These are phyloP conservation scores for Stevia rebaudiana DNA, from an alignment of 140 eudicot species.

Conservation along the genomic window DNA sequence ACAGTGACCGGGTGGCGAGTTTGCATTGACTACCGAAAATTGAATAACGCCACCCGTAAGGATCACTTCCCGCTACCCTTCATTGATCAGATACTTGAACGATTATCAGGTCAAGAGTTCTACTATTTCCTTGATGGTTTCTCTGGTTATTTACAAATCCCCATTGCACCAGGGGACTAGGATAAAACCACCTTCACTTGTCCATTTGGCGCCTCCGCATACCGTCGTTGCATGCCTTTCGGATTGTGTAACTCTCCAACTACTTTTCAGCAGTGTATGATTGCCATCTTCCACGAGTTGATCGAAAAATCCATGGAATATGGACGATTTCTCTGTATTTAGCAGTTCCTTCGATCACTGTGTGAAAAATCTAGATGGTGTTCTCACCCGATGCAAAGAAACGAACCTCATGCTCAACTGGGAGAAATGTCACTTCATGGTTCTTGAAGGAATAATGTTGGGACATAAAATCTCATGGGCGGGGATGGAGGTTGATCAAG, in stretches of 20 bases:
- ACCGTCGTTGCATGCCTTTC: background rate
- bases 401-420: background rate
- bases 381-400: background rate
- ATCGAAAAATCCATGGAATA: background rate
- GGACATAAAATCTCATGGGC: background rate
- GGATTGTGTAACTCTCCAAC: background rate
- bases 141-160: background rate
- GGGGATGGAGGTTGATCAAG: background rate
- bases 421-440: background rate
- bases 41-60: background rate
- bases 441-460: background rate
- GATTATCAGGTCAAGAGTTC: background rate
- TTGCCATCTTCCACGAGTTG: background rate
- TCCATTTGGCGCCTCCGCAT: background rate
- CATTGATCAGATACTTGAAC: constrained; percentile 12
- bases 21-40: too few species aligned
- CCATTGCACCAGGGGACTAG: background rate
- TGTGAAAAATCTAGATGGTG: background rate
- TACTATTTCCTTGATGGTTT: constrained; percentile 12
- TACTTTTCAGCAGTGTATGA: too few species aligned
- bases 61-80: constrained; percentile 20
- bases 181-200: background rate
- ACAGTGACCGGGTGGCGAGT: background rate
- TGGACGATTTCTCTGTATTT: background rate
- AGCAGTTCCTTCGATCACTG: background rate